Conservation (phyloP, 2,329 filamentous ascomycete species). For the Aspergillus sp. region DNA sequence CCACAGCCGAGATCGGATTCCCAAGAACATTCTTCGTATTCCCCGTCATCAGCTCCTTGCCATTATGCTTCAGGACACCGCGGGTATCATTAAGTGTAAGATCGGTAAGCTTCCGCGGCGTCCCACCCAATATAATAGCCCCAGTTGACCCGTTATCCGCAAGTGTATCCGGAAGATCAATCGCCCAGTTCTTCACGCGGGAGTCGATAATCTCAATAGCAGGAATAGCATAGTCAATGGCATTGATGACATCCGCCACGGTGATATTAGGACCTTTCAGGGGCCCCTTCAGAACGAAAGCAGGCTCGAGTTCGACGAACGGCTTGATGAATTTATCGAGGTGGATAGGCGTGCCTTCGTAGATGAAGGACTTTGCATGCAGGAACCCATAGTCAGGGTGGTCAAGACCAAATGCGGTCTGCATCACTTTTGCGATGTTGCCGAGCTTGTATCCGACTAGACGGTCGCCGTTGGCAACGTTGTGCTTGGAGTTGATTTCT, state of each 20-base stretch:
- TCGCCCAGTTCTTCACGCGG: conserved; percentile 21
- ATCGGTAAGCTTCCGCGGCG: conserved; percentile 17
- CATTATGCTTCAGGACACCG: conserved; percentile 16
- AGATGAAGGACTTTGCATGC: conserved; percentile 19
- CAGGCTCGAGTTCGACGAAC: conserved; percentile 22
- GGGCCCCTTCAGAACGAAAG: conserved; percentile 16
- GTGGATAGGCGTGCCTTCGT: conserved; percentile 16
- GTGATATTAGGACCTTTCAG: conserved; percentile 21
- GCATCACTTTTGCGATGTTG: conserved; percentile 27
- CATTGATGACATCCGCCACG: conserved; percentile 22
- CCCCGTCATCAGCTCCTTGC: conserved; percentile 19
- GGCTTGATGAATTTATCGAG: conserved; percentile 20
- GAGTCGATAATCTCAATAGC: conserved; percentile 24
- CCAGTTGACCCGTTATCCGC: conserved; percentile 23
- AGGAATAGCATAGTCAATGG: conserved; percentile 20
- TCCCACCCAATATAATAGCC: conserved; percentile 19
- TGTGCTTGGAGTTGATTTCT: conserved; percentile 16
- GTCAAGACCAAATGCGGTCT: conserved; percentile 22
- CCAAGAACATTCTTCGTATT: conserved; percentile 22
- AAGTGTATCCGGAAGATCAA: conserved; percentile 21
- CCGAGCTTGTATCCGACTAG: conserved; percentile 25
- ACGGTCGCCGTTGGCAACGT: conserved; percentile 19
- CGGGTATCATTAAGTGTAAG: conserved; percentile 17
- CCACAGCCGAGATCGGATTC: conserved; percentile 18
- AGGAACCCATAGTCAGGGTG: conserved; percentile 24